Percentiles rank a stretch among this genome's conserved stretches.
Evolutionary conservation across 2,329 filamentous ascomycete genomes (phyloP).

Genomic region (Fusarium sp.): DNA sequence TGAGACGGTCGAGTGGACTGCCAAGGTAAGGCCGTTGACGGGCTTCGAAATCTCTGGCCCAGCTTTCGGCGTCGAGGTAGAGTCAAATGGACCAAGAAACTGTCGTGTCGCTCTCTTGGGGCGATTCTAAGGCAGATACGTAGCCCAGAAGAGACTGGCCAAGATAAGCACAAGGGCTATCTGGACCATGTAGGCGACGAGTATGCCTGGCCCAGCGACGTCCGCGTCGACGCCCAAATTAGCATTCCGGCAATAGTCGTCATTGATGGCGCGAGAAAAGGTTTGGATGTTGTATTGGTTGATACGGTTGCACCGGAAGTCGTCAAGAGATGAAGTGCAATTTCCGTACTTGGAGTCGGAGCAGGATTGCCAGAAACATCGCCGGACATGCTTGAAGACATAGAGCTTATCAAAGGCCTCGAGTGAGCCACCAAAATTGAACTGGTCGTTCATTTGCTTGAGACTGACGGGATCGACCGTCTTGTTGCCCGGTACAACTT

Average conservation of each 20-base stretch:
- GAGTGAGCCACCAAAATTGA: neutral
- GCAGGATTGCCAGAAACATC: conserved; percentile 13
- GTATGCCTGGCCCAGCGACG: conserved; percentile 24
- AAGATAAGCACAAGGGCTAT: neutral
- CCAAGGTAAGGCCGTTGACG: neutral
- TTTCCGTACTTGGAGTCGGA: conserved; percentile 5
- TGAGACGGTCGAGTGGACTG: neutral
- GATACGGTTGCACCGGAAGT: too few species aligned
- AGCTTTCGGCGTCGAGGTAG: neutral
- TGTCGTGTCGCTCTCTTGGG: neutral
- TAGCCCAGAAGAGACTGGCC: neutral
- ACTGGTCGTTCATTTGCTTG: neutral
- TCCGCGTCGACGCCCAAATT: conserved; percentile 8
- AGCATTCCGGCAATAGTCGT: neutral
- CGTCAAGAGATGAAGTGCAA: too few species aligned
- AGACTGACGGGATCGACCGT: neutral
- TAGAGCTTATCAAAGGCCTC: neutral
- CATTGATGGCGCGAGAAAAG: neutral
- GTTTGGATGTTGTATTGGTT: too few species aligned
- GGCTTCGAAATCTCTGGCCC: neutral
- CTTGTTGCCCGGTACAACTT: neutral
- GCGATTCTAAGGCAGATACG: neutral
- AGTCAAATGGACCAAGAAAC: neutral
- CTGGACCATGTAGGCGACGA: neutral
- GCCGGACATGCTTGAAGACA: neutral